These are phyloP conservation scores for Mycena galopus DNA, from an alignment of 768 basidiomycete species.

Conservation along the genomic window DNA sequence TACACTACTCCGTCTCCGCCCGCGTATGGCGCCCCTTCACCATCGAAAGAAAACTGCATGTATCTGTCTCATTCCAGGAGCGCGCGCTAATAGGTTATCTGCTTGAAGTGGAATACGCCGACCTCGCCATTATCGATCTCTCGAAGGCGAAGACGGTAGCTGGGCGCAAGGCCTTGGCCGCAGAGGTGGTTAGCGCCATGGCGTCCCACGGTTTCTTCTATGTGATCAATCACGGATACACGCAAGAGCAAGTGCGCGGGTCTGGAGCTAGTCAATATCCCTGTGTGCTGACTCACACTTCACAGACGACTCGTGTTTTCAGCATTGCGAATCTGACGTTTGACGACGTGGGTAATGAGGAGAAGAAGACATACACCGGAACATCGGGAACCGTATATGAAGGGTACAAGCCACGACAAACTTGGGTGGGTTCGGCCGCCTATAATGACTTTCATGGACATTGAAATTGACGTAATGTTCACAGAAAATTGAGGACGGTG, in stretches of 20 bases:
- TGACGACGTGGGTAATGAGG: slow-evolving; percentile 53
- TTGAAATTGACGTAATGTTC: background rate
- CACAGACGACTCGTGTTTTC: slow-evolving; percentile 59
- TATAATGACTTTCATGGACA: too few species aligned
- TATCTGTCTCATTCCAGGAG: background rate
- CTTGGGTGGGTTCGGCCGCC: slow-evolving; percentile 52
- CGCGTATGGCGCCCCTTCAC: slow-evolving; percentile 15
- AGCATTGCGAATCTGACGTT: slow-evolving; percentile 63
- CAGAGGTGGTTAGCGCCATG: slow-evolving; percentile 52
- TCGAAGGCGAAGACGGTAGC: slow-evolving; percentile 45
- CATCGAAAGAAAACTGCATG: slow-evolving; percentile 21
- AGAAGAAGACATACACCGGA: slow-evolving; percentile 56
- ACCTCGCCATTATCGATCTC: slow-evolving; percentile 55
- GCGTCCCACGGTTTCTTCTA: slow-evolving; percentile 58
- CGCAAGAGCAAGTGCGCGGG: slow-evolving; percentile 51
- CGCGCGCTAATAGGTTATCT: background rate
- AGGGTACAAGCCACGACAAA: slow-evolving; percentile 66
- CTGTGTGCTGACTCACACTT: background rate
- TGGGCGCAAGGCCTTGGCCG: slow-evolving; percentile 45
- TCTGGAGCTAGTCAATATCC: background rate
- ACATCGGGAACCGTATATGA: slow-evolving; percentile 61
- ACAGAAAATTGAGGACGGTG: slow-evolving; percentile 56
- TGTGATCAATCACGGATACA: slow-evolving; percentile 63
- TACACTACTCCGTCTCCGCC: slow-evolving; percentile 8
- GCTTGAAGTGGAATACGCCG: slow-evolving; percentile 55